phyloP scores from a whole-genome alignment of 1,139 yeast genomes.

The Yamadazyma pseudoaaseri region DNA sequence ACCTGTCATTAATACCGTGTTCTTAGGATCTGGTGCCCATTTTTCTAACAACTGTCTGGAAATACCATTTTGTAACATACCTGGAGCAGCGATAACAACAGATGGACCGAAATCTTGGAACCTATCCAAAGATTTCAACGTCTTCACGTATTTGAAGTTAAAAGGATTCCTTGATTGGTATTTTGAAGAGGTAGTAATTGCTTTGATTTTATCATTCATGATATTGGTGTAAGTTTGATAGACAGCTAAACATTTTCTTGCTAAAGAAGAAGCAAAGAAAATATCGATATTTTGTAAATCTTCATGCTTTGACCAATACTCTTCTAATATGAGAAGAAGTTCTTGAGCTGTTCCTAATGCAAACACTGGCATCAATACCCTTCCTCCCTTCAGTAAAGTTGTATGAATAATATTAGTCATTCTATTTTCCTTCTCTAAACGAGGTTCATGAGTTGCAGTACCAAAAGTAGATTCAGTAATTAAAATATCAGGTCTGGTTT shows the following conservation, averaged over 20 bases:
- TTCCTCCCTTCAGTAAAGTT: constrained; percentile 84
- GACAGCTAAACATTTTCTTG: constrained; percentile 95
- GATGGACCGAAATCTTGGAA: constrained; percentile 95
- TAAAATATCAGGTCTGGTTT: constrained; percentile 80
- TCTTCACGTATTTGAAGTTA: constrained; percentile 81
- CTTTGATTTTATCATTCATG: constrained; percentile 91
- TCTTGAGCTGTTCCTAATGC: constrained; percentile 98
- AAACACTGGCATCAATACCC: constrained; percentile 90
- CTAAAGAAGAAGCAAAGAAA: constrained; percentile 89
- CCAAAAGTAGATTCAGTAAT: constrained; percentile 97
- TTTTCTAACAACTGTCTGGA: constrained; percentile 87
- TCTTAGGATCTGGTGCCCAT: constrained; percentile 97
- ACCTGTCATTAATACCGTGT: constrained; percentile 87
- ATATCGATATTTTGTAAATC: constrained; percentile 82
- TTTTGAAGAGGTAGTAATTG: constrained; percentile 62
- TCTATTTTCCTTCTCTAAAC: constrained; percentile 79
- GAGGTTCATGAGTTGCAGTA: constrained; percentile 93
- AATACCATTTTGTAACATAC: constrained; percentile 96
- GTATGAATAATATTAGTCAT: constrained; percentile 81
- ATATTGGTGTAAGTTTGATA: constrained; percentile 94
- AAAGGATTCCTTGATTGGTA: constrained; percentile 66
- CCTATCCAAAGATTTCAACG: constrained; percentile 74
- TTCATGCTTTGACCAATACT: constrained; percentile 85
- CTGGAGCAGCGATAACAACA: constrained; percentile 95
- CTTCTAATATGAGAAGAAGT: constrained; percentile 81